Evolutionary conservation across 106 monocot genomes (phyloP).

Genomic region (Allium cepa): DNA sequence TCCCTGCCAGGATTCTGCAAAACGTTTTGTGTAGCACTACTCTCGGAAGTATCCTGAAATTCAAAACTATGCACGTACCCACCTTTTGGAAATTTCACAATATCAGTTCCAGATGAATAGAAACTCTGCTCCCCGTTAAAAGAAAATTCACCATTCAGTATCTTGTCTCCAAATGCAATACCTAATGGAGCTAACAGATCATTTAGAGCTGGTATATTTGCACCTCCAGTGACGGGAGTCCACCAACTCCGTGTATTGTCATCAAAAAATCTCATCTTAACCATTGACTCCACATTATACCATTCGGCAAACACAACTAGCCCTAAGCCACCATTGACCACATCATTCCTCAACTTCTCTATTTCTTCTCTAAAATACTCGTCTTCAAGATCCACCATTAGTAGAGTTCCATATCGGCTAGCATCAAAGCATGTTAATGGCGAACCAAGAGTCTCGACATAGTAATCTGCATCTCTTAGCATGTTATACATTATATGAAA

Average conservation of each 20-base stretch:
- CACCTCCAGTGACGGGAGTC: conserved; percentile 98
- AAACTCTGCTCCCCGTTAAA: conserved; percentile 88
- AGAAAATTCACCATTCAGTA: conserved; percentile 86
- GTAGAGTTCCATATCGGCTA: conserved; percentile 70
- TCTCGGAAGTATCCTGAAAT: conserved; percentile 88
- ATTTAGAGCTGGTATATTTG: conserved; percentile 95
- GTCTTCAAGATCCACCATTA: conserved; percentile 98
- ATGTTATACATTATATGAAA: conserved; percentile 96
- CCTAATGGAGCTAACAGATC: conserved; percentile 87
- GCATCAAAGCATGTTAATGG: conserved; percentile 99
- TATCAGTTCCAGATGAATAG: conserved; percentile 97
- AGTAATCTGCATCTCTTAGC: conserved; percentile 85
- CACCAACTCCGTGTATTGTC: conserved; percentile 99
- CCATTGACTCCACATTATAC: conserved; percentile 95
- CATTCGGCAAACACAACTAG: conserved; percentile 88
- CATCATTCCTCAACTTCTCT: conserved; percentile 82
- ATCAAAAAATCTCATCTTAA: conserved; percentile 98
- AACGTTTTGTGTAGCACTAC: conserved; percentile 40
- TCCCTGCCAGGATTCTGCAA: conserved; percentile 32
- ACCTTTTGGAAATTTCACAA: conserved; percentile 81
- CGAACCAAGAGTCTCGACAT: conserved; percentile 87
- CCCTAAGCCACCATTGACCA: conserved; percentile 63
- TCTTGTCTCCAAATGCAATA: conserved; percentile 89
- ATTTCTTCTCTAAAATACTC: conserved; percentile 95
- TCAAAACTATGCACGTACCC: conserved; percentile 89